These are phyloP conservation scores for Uronychia binucleata DNA, from an alignment of 73 alveolate genomes.

Conservation along the genomic window DNA sequence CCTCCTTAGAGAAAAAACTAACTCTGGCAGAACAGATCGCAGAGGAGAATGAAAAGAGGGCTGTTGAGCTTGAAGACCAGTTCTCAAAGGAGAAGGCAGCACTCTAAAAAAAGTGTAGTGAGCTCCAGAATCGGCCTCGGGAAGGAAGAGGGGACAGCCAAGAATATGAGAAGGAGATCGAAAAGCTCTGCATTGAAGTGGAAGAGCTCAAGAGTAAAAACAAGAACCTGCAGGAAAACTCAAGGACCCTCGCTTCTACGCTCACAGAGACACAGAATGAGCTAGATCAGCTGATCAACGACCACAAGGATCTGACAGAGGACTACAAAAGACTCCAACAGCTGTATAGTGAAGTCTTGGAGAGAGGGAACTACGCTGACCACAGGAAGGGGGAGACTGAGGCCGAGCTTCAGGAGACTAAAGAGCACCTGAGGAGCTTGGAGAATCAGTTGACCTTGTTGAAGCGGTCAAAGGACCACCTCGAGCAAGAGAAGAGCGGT, in stretches of 20 bases:
- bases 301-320: neutral
- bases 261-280: constrained; percentile 16
- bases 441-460: neutral
- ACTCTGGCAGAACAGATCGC: constrained; percentile 4
- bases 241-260: neutral
- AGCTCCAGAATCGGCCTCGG: neutral
- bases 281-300: neutral
- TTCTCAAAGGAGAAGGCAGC: neutral
- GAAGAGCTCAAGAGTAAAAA: neutral
- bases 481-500: neutral
- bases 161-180: neutral
- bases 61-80: neutral
- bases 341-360: neutral
- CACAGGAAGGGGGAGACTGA: neutral
- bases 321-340: neutral
- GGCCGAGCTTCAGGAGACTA: neutral
- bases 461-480: neutral
- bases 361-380: neutral
- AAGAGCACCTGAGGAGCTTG: neutral
- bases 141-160: no score
- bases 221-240: neutral
- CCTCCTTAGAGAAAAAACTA: neutral
- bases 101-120: neutral
- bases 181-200: neutral
- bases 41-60: constrained; percentile 9